A percentile compares a stretch with the other conserved stretches of the same genome.
phyloP scores from a whole-genome alignment of 2,329 filamentous ascomycete species.

The Didymellaceae sp. region DNA sequence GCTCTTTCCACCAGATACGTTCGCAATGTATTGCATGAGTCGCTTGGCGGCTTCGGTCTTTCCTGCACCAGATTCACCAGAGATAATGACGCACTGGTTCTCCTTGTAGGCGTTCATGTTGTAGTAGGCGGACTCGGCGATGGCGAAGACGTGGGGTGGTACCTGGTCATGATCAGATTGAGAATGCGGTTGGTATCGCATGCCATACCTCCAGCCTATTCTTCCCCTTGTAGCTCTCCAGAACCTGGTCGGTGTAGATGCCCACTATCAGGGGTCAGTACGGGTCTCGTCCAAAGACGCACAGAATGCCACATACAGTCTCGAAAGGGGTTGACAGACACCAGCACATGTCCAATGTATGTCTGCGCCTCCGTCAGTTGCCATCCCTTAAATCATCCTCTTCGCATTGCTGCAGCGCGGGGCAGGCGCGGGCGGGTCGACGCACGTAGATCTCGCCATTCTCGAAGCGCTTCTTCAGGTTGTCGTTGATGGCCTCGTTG shows the following conservation, averaged over 20 bases:
- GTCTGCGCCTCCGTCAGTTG: constrained; percentile 62
- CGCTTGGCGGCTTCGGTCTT: constrained; percentile 99
- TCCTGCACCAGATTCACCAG: constrained; percentile 95
- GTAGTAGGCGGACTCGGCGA: constrained; percentile 95
- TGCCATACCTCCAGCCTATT: constrained; percentile 78
- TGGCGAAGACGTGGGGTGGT: constrained; percentile 95
- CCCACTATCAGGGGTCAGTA: constrained; percentile 67
- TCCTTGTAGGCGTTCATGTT: constrained; percentile 99
- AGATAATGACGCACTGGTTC: constrained; percentile 99
- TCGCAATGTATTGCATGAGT: constrained; percentile 99
- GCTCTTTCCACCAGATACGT: constrained; percentile 83
- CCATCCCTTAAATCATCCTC: constrained; percentile 16
- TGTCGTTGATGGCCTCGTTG: constrained; percentile 99
- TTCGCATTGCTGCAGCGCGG: constrained; percentile 25
- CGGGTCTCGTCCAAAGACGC: background rate
- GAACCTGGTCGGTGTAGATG: constrained; percentile 94
- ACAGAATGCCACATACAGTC: constrained; percentile 65
- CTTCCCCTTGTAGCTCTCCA: constrained; percentile 94
- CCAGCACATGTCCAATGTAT: constrained; percentile 98
- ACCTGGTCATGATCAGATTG: constrained; percentile 54
- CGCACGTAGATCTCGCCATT: constrained; percentile 91
- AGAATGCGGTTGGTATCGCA: background rate
- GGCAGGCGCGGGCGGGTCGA: constrained; percentile 36
- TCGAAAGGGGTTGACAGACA: constrained; percentile 97
- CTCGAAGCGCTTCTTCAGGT: constrained; percentile 97